phyloP scores from a whole-genome alignment of 352 stramenopile species.

The Pythium brassicae region DNA sequence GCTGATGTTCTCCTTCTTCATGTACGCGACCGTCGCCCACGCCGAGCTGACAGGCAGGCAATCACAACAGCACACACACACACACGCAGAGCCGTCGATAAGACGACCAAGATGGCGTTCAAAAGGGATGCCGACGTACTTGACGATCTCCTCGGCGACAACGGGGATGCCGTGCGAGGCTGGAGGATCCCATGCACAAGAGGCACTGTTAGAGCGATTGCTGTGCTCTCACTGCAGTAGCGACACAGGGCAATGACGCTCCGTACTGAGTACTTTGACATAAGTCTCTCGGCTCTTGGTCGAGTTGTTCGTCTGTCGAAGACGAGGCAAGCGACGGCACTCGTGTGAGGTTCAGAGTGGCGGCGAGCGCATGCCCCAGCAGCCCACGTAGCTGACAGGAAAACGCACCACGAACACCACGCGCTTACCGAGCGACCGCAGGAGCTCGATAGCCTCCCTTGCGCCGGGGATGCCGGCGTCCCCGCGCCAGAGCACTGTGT shows the following conservation, averaged over 20 bases:
- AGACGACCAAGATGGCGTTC: neutral
- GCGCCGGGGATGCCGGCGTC: slow-evolving; percentile 57
- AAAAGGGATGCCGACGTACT: slow-evolving; percentile 25
- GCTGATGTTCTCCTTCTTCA: slow-evolving; percentile 69
- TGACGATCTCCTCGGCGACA: slow-evolving; percentile 73
- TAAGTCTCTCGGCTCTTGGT: slow-evolving; percentile 78
- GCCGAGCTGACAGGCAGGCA: slow-evolving; percentile 44
- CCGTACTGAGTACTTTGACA: slow-evolving; percentile 79
- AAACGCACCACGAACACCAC: slow-evolving; percentile 75
- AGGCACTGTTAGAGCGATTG: too few species aligned
- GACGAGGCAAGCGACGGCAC: neutral
- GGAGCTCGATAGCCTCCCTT: slow-evolving; percentile 54
- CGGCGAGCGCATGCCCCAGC: neutral
- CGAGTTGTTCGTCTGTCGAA: slow-evolving; percentile 76
- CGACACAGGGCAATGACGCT: neutral
- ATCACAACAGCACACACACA: too few species aligned
- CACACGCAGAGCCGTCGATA: neutral
- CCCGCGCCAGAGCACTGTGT: slow-evolving; percentile 62
- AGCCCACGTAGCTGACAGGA: too few species aligned
- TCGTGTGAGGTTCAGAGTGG: neutral
- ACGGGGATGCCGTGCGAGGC: slow-evolving; percentile 72
- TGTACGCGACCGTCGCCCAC: slow-evolving; percentile 76
- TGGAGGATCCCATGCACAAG: slow-evolving; percentile 14
- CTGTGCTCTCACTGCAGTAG: too few species aligned
- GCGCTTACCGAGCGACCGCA: slow-evolving; percentile 74